Conservation (phyloP, 176 grass and related monocot species). For the Avena eriantha region DNA sequence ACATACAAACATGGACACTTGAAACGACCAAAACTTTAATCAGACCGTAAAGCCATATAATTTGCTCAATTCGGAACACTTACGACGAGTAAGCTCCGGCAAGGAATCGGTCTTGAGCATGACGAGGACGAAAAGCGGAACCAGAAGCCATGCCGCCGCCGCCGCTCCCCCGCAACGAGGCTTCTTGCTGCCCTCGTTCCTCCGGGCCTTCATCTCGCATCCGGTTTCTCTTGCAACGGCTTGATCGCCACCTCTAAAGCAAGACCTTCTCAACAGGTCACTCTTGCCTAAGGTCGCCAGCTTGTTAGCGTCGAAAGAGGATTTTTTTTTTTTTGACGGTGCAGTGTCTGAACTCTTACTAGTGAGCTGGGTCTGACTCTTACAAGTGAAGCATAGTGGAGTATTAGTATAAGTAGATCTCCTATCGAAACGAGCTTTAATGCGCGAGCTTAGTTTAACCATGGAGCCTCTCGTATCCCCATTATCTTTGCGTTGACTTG, state of each 20-base stretch:
- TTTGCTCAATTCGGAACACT: not conserved
- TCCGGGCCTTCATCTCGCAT: constrained; percentile 36
- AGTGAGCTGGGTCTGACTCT: not conserved
- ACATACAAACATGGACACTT: not conserved
- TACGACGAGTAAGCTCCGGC: constrained; percentile 28
- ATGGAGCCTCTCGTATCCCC: not conserved
- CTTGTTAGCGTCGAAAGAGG: not conserved
- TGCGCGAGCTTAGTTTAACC: constrained; percentile 29
- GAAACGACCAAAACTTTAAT: not conserved
- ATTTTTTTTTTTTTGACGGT: not conserved
- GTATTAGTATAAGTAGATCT: not conserved
- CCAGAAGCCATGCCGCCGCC: constrained; percentile 28
- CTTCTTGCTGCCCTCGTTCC: constrained; percentile 21
- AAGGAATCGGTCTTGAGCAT: constrained; percentile 41
- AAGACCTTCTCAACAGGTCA: constrained; percentile 19
- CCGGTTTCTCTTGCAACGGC: not conserved
- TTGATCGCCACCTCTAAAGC: not conserved
- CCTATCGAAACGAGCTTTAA: not conserved
- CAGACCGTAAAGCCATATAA: not conserved
- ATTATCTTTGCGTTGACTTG: constrained; percentile 28
- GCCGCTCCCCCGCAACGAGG: not conserved
- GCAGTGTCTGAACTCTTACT: not conserved
- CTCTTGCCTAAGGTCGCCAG: constrained; percentile 16
- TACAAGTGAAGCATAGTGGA: not conserved
- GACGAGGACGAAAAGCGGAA: constrained; percentile 38